Conservation (phyloP, 164 flowering plant genomes). For the Echeveria elegans region DNA sequence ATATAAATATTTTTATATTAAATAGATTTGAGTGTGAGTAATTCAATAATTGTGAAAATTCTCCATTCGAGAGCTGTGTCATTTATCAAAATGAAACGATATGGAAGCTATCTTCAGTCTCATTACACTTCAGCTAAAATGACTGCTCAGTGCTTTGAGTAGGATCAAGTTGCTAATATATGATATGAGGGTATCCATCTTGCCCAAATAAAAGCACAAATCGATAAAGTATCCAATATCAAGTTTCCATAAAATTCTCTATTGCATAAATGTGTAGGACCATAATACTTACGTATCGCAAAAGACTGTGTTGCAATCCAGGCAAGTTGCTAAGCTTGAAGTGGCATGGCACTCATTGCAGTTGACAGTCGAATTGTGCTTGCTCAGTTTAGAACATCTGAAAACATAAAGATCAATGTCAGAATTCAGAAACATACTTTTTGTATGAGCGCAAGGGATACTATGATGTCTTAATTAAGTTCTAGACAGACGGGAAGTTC, state of each 20-base stretch:
- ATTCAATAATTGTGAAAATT: background rate
- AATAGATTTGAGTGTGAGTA: background rate
- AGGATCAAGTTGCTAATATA: background rate
- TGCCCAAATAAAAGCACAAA: too few species aligned
- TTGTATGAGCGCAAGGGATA: background rate
- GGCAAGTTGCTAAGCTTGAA: constrained; percentile 61
- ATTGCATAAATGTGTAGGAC: background rate
- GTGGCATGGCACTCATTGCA: constrained; percentile 56
- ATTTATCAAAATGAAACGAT: too few species aligned
- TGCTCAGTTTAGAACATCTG: constrained; percentile 73
- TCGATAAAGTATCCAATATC: too few species aligned
- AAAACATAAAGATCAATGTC: constrained; percentile 10
- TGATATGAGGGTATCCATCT: background rate
- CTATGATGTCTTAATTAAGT: background rate
- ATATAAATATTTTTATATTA: background rate
- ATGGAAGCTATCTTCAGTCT: background rate
- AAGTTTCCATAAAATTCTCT: background rate
- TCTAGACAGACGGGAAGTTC: background rate
- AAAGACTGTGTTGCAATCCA: constrained; percentile 42
- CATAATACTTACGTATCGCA: constrained; percentile 61
- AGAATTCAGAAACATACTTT: background rate
- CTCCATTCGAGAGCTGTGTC: background rate
- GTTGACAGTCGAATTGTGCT: constrained; percentile 27
- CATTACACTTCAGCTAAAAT: too few species aligned
- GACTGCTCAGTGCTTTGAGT: background rate